Evolutionary conservation across 805 yeast species (phyloP), one percentile per base, ranked within the genome.

Genomic region (Candida quercuum): DNA sequence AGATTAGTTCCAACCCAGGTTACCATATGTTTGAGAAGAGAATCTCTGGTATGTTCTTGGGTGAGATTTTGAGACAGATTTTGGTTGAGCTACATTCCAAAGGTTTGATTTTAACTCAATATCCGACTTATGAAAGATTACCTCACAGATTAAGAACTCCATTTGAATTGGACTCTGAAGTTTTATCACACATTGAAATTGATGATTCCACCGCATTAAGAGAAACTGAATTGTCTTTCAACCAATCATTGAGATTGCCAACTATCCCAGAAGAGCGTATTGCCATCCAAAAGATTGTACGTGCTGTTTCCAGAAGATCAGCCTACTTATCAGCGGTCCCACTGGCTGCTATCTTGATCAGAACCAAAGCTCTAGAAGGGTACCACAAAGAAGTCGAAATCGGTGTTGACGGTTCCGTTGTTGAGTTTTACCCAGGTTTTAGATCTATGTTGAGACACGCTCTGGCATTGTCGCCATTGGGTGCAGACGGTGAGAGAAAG

Each of bases 321-420:
- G 97, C 97, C 0, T 79, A 77, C 48, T 71, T 91, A 41, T 76
- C 95, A 4, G 89, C 96, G 15, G 82, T 88, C 33, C 96, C 96
- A 40, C 69, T 91, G 40, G 91, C 96, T 23, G 96, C 93, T 2
- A 74, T 91, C 39, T 57, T 81, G 37, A 64, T 71, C 36, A 77
- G 76, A 60, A 81, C 89, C 1, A 71, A 69, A 36, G 82, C 91
- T 13, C 74, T 88, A 36, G 62, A 61, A 40, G 69, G 68, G 29
- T 70, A 66, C 49, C 85, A 82, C 51, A 77, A 74, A 43, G 86
- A 81, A 53, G 87, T 91, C 35, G 98, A 91, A 59, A 76, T 93
- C 47, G 98, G 97, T 41, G 89, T 89, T 42, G 98, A 91, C 61
- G 99, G 99, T 26, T 81, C 96, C 3, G 93, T 91, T 38, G 82